phyloP scores from a whole-genome alignment of 192 early-diverging fungal species.

The Spinellus fusiger region DNA sequence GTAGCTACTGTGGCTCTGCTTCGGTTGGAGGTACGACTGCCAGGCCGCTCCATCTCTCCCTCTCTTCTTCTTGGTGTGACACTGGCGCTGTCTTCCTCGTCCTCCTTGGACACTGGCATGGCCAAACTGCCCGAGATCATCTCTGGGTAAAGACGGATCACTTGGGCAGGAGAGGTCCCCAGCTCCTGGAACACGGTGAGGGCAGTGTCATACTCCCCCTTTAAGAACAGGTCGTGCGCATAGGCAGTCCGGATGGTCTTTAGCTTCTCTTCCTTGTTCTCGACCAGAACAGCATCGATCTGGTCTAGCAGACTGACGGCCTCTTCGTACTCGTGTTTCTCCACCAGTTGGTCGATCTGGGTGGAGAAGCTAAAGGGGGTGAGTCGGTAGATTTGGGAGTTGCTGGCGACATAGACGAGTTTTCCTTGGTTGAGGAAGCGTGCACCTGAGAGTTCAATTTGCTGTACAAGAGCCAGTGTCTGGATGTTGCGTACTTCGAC shows the following conservation, averaged over 20 bases:
- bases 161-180: constrained; percentile 56
- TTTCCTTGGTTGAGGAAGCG: constrained; percentile 66
- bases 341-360: constrained; percentile 69
- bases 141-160: constrained; percentile 63
- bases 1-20: constrained; percentile 9
- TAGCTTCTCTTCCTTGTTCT: constrained; percentile 61
- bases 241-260: constrained; percentile 56
- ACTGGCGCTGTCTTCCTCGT: constrained; percentile 9
- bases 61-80: not conserved
- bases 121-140: constrained; percentile 55
- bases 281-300: constrained; percentile 64
- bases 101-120: constrained; percentile 11
- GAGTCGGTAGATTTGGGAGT: constrained; percentile 66
- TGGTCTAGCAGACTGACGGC: constrained; percentile 71
- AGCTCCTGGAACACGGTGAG: constrained; percentile 62
- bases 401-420: constrained; percentile 64
- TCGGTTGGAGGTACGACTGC: not conserved
- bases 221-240: constrained; percentile 66
- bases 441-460: constrained; percentile 60
- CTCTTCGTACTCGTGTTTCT: constrained; percentile 64
- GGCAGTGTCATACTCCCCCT: constrained; percentile 59
- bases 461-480: constrained; percentile 78
- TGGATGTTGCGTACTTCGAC: constrained; percentile 86
- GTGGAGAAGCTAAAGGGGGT: constrained; percentile 52
- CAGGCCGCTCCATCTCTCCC: constrained; percentile 8